A percentile compares a stretch with the other conserved stretches of the same genome.
These are phyloP conservation scores for Groenewaldozyma sp. DNA, from an alignment of 1,139 yeast species.

Conservation along the genomic window DNA sequence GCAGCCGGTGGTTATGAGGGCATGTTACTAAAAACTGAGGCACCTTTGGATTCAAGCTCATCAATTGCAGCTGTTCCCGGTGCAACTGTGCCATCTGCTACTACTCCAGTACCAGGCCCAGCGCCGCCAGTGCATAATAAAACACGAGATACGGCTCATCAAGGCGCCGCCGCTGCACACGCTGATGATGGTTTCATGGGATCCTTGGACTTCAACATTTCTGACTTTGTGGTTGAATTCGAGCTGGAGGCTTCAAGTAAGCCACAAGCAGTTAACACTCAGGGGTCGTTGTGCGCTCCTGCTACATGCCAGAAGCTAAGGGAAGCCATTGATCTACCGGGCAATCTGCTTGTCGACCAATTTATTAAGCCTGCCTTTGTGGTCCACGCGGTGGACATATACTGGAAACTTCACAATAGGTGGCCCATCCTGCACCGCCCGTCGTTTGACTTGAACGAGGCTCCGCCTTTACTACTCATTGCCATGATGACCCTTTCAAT, in stretches of 20 bases:
- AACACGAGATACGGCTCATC: no score
- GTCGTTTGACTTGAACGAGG: slow-evolving; percentile 42
- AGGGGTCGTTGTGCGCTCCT: no score
- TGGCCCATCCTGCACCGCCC: slow-evolving; percentile 53
- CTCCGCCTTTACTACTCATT: slow-evolving; percentile 42
- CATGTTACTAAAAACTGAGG: background rate
- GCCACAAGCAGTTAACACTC: background rate
- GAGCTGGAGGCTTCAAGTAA: background rate
- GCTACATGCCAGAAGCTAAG: slow-evolving; percentile 14
- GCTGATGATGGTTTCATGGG: background rate
- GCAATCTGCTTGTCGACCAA: slow-evolving; percentile 12
- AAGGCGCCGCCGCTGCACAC: background rate
- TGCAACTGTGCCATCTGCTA: background rate
- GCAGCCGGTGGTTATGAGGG: background rate
- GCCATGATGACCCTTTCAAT: slow-evolving; percentile 48
- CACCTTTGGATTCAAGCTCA: background rate
- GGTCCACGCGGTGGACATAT: slow-evolving; percentile 19
- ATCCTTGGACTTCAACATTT: background rate
- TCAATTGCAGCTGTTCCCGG: background rate
- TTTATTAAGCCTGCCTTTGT: slow-evolving; percentile 17
- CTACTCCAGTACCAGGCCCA: background rate
- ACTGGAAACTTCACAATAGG: slow-evolving; percentile 40
- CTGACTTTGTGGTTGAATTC: background rate
- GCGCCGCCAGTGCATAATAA: no score
- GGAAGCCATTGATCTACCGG: slow-evolving; percentile 11